These are phyloP conservation scores for Venturia asperata DNA, from an alignment of 2,329 filamentous ascomycete species.

Conservation along the genomic window DNA sequence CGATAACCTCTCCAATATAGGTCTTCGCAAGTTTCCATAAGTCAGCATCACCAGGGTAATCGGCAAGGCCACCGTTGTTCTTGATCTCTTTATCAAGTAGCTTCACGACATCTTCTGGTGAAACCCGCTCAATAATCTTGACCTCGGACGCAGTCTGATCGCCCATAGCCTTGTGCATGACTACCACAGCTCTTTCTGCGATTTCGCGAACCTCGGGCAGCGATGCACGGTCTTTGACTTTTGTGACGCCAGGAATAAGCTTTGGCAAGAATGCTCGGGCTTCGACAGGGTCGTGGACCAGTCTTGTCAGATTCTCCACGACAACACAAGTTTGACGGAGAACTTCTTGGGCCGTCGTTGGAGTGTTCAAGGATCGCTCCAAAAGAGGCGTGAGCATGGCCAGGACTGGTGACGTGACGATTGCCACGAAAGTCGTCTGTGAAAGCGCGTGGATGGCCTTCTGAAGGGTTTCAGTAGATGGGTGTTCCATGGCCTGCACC, in stretches of 20 bases:
- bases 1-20: constrained; percentile 78
- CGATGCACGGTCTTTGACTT: constrained; percentile 78
- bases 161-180: constrained; percentile 91
- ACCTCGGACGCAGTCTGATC: constrained; percentile 51
- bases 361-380: constrained; percentile 88
- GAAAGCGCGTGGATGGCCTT: constrained; percentile 96
- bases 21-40: constrained; percentile 60
- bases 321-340: constrained; percentile 93
- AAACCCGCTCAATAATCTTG: constrained; percentile 49
- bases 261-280: constrained; percentile 92
- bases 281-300: constrained; percentile 93
- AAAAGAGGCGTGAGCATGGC: constrained; percentile 90
- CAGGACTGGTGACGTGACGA: constrained; percentile 91
- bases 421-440: constrained; percentile 95
- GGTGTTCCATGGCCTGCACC: constrained; percentile 91
- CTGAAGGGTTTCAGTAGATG: constrained; percentile 77
- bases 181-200: constrained; percentile 69
- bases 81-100: constrained; percentile 70
- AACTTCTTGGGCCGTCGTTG: constrained; percentile 85
- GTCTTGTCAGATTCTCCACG: constrained; percentile 94
- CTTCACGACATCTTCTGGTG: constrained; percentile 65
- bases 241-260: constrained; percentile 86
- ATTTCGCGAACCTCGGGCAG: constrained; percentile 92
- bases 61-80: constrained; percentile 56
- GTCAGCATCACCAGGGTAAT: constrained; percentile 53